Percentiles rank a stretch among this genome's conserved stretches.
phyloP scores from a whole-genome alignment of 352 stramenopile genomes.

The Globisporangium iwayamae region DNA sequence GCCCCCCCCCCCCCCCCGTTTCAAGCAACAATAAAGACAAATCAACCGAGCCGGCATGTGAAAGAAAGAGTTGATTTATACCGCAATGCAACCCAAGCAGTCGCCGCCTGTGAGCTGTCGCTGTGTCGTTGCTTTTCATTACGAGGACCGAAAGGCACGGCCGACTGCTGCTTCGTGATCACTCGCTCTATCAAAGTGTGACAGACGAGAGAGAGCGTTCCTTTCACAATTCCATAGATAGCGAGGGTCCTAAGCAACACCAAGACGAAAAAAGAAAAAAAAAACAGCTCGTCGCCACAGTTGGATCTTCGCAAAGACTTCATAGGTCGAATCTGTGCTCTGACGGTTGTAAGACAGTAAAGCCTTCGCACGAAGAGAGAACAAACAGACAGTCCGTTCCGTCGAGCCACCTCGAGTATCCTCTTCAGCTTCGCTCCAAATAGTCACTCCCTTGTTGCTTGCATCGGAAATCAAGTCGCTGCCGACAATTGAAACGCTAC shows the following conservation, averaged over 20 bases:
- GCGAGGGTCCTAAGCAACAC: neutral
- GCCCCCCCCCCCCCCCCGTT: neutral
- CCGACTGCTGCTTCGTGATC: neutral
- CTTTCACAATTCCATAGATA: too few relatives aligned
- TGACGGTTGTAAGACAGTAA: neutral
- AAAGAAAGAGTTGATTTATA: neutral
- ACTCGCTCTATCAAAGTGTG: neutral
- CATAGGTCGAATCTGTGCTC: neutral
- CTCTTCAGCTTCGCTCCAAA: too few relatives aligned
- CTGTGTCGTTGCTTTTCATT: neutral
- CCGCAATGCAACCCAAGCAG: neutral
- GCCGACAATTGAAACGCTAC: too few relatives aligned
- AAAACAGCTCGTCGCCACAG: neutral
- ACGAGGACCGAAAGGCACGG: neutral
- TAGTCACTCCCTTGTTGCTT: too few relatives aligned
- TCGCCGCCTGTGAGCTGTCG: neutral
- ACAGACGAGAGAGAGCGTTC: neutral
- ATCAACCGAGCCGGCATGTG: neutral
- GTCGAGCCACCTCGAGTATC: neutral
- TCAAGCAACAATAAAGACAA: too few relatives aligned
- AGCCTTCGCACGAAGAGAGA: neutral
- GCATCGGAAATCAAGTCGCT: too few relatives aligned
- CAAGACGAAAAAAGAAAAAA: neutral
- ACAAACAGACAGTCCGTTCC: neutral
- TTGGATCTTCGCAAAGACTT: neutral